Base-by-base conservation (phyloP, 2,329 filamentous ascomycete genomes). In the Paramyrothecium sp. region DNA sequence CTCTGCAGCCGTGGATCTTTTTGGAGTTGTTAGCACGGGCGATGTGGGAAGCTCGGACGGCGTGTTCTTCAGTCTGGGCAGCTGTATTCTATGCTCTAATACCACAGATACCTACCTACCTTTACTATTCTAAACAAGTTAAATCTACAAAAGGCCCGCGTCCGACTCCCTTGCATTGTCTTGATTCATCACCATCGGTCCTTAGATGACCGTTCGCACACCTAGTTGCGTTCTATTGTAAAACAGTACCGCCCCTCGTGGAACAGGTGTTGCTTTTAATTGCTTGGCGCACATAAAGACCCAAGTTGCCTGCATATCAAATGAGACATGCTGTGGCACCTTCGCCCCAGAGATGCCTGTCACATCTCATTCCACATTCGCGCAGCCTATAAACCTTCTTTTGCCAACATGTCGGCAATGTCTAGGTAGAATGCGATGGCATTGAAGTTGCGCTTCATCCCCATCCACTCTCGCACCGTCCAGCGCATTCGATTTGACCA, bases 381-480 rank as follows among this genome's bases (percentile, higher is more conserved):
- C 47, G 7, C 13, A 7, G 20, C 12, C 13, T 20, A 50, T 19
- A 76, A 59, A 2, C 84, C 86, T 67, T 91, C 87, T 64, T 87
- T 88, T 2, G 89, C 86, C 53, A 91, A 74, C 88, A 90, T 91
- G 65, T 90, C 83, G 12, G 81, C 81, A 65, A 89, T 84, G 58
- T 81, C 84, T 2, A 89, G 77, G 63, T 89, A 89, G 64, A 89
- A 88, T 0, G 86, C 86, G 57, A 89, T 80, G 2, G 86, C 86
- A 65, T 89, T 89, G 64, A 89, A 89, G 17, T 81, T 86, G 57
- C 76, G 78, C 63, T 77, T 75, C 59, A 80, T 76, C 1, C 85
- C 85, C 69, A 80, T 75, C 74, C 75, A 75, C 56, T 78, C 65
- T 52, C 88, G 73, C 47, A 84, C 65, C 46, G 78, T 78, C 78